Base-by-base conservation (phyloP, 2,329 filamentous ascomycete genomes). In the Orbilia blumenaviensis region DNA sequence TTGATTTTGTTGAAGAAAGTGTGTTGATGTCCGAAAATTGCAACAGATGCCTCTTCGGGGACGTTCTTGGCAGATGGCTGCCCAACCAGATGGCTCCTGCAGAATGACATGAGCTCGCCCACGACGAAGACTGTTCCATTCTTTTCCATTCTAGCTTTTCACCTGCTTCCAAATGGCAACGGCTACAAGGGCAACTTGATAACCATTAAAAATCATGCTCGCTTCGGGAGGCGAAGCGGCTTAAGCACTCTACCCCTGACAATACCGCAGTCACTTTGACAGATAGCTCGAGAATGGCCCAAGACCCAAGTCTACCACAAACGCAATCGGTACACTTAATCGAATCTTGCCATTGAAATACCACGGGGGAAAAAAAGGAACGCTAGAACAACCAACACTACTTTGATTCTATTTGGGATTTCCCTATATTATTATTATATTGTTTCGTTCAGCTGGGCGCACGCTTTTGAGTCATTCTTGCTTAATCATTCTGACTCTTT, bases 1-100 rank as follows among this genome's bases (percentile, higher is more conserved):
- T 69, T 69, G 66, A 25, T 14, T 27, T n/a, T 61, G 66, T 69
- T 58, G 66, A 14, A 41, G n/a, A 62, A 38, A 41, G 6, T 52
- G 66, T 12, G 66, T 69, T 69, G 66, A 46, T 29, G 14, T 29
- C 5, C 66, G 1, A 6, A 62, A 41, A 52, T 16, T 69, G 23
- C 54, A 61, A 61, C 54, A 52, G n/a, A 36, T 52, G 54, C 48
- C 54, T 38, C 7, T 69, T 69, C 62, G 16, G 21, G 66, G 38
- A 63, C 12, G 3, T n/a, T 25, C 29, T 54, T 16, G 48, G 27
- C n/a, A 16, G 5, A 5, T 10, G 10, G 10, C 5, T 6, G 5
- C 29, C 41, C 9, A 44, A 23, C 41, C 3, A 3, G 7, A 48
- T n/a, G 10, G n/a, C 44, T n/a, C n/a, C n/a, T n/a, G n/a, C n/a